These are phyloP conservation scores for Fusarium transvaalense DNA, from an alignment of 2,329 filamentous ascomycete species.

Conservation along the genomic window DNA sequence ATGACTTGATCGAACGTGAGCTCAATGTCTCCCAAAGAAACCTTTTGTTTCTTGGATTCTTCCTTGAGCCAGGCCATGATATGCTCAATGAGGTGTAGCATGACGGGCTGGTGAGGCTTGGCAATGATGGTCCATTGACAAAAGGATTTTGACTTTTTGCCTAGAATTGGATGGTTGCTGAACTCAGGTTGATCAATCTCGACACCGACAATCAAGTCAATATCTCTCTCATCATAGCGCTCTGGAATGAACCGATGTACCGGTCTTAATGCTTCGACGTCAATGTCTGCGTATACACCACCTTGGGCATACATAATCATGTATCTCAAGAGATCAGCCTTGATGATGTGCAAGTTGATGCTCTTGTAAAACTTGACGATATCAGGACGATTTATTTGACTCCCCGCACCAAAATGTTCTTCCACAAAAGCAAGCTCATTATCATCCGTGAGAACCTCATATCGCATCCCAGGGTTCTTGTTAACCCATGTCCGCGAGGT, in stretches of 20 bases:
- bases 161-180: conserved; percentile 72
- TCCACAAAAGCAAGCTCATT: conserved; percentile 78
- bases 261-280: conserved; percentile 54
- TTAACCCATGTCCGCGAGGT: conserved; percentile 73
- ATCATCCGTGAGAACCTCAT: conserved; percentile 77
- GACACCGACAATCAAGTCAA: conserved; percentile 77
- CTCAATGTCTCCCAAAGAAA: conserved; percentile 69
- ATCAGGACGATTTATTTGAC: conserved; percentile 72
- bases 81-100: conserved; percentile 75
- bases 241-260: conserved; percentile 58
- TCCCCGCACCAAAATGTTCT: conserved; percentile 75
- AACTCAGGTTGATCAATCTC: conserved; percentile 79
- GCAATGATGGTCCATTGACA: conserved; percentile 83
- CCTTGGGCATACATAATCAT: conserved; percentile 80
- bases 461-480: conserved; percentile 75
- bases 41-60: conserved; percentile 69
- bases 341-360: conserved; percentile 72
- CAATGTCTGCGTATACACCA: conserved; percentile 75
- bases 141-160: conserved; percentile 76
- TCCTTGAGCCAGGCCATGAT: conserved; percentile 75
- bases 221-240: conserved; percentile 71
- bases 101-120: conserved; percentile 75
- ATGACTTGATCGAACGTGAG: conserved; percentile 80
- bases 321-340: conserved; percentile 76
- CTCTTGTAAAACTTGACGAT: conserved; percentile 72